These are phyloP conservation scores for Suhomyces sp. DNA, from an alignment of 805 yeast genomes.

Conservation along the genomic window DNA sequence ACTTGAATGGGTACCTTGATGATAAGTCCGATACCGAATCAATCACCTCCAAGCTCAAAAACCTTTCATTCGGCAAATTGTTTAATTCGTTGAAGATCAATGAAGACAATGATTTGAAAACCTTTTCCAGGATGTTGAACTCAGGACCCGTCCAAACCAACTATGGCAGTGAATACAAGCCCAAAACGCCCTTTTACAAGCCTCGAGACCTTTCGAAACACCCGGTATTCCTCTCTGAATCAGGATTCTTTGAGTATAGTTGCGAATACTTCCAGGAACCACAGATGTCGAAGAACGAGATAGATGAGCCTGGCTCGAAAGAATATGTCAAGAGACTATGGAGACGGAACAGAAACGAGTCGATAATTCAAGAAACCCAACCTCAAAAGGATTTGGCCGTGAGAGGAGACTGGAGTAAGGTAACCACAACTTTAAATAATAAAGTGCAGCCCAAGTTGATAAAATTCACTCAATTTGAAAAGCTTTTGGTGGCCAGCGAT, in stretches of 20 bases:
- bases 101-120: slow-evolving; percentile 40
- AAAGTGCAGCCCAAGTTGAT: slow-evolving; percentile 76
- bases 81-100: slow-evolving; percentile 38
- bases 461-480: slow-evolving; percentile 87
- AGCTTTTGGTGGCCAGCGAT: slow-evolving; percentile 73
- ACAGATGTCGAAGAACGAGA: slow-evolving; percentile 79
- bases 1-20: slow-evolving; percentile 12
- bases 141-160: slow-evolving; percentile 34
- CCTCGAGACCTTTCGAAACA: slow-evolving; percentile 30
- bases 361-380: slow-evolving; percentile 83
- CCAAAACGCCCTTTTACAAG: slow-evolving; percentile 56
- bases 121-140: slow-evolving; percentile 34
- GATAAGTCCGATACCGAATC: slow-evolving; percentile 29
- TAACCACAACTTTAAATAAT: slow-evolving; percentile 58
- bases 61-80: slow-evolving; percentile 32
- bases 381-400: slow-evolving; percentile 81
- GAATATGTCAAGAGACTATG: slow-evolving; percentile 79
- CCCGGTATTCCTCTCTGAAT: slow-evolving; percentile 52
- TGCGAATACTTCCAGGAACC: slow-evolving; percentile 96
- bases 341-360: slow-evolving; percentile 88
- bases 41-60: slow-evolving; percentile 31
- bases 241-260: slow-evolving; percentile 69
- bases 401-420: slow-evolving; percentile 80
- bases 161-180: slow-evolving; percentile 47
- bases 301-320: slow-evolving; percentile 89